Evolutionary conservation across 345 rosid species (phyloP).

Genomic region (Hibiscus trionum): DNA sequence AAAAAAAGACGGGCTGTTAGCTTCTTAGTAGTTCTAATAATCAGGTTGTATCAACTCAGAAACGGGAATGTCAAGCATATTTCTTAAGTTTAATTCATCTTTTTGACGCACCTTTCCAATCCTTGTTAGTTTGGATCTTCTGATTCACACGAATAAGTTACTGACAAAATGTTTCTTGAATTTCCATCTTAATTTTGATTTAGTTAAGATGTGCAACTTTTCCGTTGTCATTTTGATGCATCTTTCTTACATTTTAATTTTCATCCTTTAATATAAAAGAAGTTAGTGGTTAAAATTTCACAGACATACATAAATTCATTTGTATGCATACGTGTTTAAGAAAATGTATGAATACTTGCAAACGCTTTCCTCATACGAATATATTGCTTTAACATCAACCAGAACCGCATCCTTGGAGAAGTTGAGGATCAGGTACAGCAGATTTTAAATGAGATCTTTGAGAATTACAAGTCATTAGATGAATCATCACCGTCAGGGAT

Average conservation of each 20-base stretch:
- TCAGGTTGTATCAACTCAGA: conserved; percentile 6
- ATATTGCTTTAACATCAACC: conserved; percentile 13
- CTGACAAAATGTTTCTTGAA: not conserved
- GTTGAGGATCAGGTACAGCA: conserved; percentile 78
- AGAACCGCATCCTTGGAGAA: conserved; percentile 93
- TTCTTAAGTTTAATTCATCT: not conserved
- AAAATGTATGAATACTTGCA: not conserved
- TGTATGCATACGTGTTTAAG: not conserved
- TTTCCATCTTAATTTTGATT: not conserved
- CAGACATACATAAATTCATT: not conserved
- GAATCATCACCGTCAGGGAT: conserved; percentile 62
- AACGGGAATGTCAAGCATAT: not conserved
- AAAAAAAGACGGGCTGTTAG: not conserved
- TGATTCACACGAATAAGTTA: not conserved
- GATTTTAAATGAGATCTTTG: conserved; percentile 61
- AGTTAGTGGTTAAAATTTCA: not conserved
- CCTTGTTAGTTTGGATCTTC: not conserved
- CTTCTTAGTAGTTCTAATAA: not conserved
- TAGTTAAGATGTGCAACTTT: not conserved
- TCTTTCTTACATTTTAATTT: not conserved
- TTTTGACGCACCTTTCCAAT: too few species aligned
- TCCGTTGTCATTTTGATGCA: not conserved
- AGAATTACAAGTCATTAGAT: conserved; percentile 87
- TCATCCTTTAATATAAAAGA: not conserved
- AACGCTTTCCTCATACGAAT: not conserved